phyloP scores from a whole-genome alignment of 2,329 filamentous ascomycete species.

The Paramyrothecium roridum region DNA sequence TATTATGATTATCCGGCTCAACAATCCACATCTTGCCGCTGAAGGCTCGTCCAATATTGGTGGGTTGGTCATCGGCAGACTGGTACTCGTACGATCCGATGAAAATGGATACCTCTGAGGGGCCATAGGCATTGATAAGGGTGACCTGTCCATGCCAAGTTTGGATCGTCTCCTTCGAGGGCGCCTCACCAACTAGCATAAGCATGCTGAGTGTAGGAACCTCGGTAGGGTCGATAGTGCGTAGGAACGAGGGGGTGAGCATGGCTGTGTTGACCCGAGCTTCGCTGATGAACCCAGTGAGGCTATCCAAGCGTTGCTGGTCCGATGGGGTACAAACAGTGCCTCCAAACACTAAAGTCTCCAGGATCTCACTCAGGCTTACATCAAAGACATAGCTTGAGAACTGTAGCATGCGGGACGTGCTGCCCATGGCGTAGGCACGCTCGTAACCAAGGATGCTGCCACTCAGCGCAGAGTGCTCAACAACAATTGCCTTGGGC shows the following conservation, averaged over 20 bases:
- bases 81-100: neutral
- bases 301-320: neutral
- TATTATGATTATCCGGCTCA: slow-evolving; percentile 7
- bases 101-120: neutral
- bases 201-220: neutral
- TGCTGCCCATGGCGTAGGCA: slow-evolving; percentile 1
- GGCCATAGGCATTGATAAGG: neutral
- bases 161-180: neutral
- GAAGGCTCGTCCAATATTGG: slow-evolving; percentile 5
- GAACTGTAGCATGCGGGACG: neutral
- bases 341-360: slow-evolving; percentile 5
- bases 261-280: neutral
- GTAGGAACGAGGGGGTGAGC: neutral
- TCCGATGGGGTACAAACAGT: slow-evolving; percentile 9
- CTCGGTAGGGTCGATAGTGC: neutral
- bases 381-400: neutral
- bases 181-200: neutral
- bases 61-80: neutral
- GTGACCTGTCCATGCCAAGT: neutral
- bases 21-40: slow-evolving; percentile 9
- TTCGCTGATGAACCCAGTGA: slow-evolving; percentile 3
- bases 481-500: slow-evolving; percentile 12
- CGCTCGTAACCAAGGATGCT: neutral
- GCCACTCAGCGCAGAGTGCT: slow-evolving; percentile 4
- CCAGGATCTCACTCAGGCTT: neutral